Evolutionary conservation across 352 stramenopile species (phyloP), one percentile per base, ranked within the genome.

Genomic region (Pilasporangium apinafurcum): DNA sequence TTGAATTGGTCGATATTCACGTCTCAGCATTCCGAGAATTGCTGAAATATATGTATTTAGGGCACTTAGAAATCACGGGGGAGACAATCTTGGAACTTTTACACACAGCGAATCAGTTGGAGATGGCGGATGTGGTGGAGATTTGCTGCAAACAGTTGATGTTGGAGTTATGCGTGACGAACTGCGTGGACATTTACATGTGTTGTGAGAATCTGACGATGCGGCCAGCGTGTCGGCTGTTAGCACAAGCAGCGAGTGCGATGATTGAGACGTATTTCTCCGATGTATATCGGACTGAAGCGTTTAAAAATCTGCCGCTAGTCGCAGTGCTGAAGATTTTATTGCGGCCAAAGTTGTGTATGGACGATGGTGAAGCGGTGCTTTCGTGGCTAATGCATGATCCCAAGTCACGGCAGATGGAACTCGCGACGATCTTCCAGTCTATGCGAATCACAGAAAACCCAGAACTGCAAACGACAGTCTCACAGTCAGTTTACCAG

Each of bases 101-200:
- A 1, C 61, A 84, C 47, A 78, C 68, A 7, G 72, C 74, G 8
- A 84, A 87, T 48, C 74, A 78, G 22, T 56, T 90, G 18, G 71
- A 90, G 51, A 81, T 90, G 34, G 36, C 62, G 10, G 64, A 81
- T 14, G 75, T 86, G 13, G 73, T 89, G 16, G 67, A 86, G 36
- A 67, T 79, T 26, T 89, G 77, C 59, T 86, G 71, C 54, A 67
- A 71, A 30, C 75, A 86, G 54, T 54, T 90, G 44, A 81, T 86
- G 44, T 53, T 82, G n/a, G 64, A 83, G 48, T 69, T 90, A 10
- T 64, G 49, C 22, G 59, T 86, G 17, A 33, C 50, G 46, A 90
- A 86, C 41, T 87, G 77, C 39, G 66, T 86, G 17, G 71, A 90
- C 43, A 83, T 90, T 41, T 90, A 74, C 42, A 46, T 85, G 21